These are phyloP conservation scores for Aotearoamyces nothofagi DNA, from an alignment of 2,329 filamentous ascomycete species.

Conservation along the genomic window DNA sequence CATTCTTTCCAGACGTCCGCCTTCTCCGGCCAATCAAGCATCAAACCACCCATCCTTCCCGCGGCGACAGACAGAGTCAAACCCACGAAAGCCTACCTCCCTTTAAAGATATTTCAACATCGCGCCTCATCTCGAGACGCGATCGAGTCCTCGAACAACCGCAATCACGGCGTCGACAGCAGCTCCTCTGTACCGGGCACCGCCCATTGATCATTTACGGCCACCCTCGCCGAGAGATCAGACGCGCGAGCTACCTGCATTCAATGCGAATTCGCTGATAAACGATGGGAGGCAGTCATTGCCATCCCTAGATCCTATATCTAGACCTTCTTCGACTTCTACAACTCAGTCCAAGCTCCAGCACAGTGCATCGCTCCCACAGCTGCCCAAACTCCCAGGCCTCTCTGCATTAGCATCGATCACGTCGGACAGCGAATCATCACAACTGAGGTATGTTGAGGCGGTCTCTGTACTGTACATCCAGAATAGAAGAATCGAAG, in stretches of 20 bases:
- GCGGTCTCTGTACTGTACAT: too few species aligned
- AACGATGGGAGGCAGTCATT: conserved; percentile 31
- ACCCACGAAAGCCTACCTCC: too few species aligned
- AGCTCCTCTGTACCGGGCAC: conserved; percentile 24
- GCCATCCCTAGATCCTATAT: conserved; percentile 31
- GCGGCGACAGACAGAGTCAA: too few species aligned
- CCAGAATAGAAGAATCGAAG: too few species aligned
- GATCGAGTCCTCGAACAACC: conserved; percentile 1
- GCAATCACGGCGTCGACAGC: conserved; percentile 1
- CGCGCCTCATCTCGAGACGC: too few species aligned
- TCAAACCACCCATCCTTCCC: too few species aligned
- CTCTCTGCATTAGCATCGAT: conserved; percentile 44
- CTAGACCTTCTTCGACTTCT: conserved; percentile 35
- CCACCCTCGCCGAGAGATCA: conserved; percentile 31
- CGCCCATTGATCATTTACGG: conserved; percentile 35
- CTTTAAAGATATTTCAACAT: too few species aligned
- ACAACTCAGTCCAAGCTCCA: conserved; percentile 27
- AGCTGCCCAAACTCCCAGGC: conserved; percentile 34
- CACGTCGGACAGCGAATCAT: conserved; percentile 30
- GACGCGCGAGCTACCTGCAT: conserved; percentile 27
- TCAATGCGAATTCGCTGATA: conserved; percentile 25
- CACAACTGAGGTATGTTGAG: conserved; percentile 30
- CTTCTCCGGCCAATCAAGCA: too few species aligned
- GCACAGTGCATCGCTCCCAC: conserved; percentile 25
- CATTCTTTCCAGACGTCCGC: too few species aligned